Evolutionary conservation across 495 filamentous ascomycete genomes (phyloP).

Genomic region (Penicillium maclennaniae): DNA sequence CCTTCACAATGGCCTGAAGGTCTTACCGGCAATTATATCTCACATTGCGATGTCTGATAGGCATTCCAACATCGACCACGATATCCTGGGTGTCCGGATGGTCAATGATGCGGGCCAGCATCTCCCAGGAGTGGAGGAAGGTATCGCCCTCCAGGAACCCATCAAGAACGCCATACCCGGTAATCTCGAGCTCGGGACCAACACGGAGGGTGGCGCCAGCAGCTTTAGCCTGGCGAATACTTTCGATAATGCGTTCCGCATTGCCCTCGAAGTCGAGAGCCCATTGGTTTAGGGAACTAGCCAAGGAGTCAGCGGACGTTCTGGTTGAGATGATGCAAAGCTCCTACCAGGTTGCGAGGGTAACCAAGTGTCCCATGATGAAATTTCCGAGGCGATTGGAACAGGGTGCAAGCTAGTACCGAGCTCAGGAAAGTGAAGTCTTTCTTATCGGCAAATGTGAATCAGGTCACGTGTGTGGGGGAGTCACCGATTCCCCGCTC

Average conservation of each 20-base stretch:
- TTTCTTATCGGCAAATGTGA: constrained; percentile 2
- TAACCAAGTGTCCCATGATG: constrained; percentile 41
- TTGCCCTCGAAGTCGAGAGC: constrained; percentile 80
- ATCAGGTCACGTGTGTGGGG: constrained; percentile 42
- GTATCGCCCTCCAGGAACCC: constrained; percentile 37
- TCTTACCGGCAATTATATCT: constrained; percentile 65
- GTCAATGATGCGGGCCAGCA: constrained; percentile 52
- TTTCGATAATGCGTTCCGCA: constrained; percentile 67
- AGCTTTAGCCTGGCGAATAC: constrained; percentile 66
- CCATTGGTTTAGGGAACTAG: constrained; percentile 51
- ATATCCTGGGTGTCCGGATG: constrained; percentile 69
- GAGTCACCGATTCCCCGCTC: constrained; percentile 28
- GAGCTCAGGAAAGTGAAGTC: background rate
- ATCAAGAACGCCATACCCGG: constrained; percentile 58
- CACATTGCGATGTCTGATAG: constrained; percentile 58
- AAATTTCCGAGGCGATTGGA: background rate
- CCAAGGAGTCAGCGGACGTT: constrained; percentile 8
- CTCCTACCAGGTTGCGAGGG: constrained; percentile 38
- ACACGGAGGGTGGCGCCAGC: constrained; percentile 68
- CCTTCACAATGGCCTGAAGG: background rate
- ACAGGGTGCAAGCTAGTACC: background rate
- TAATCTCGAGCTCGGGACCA: constrained; percentile 70
- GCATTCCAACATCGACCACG: constrained; percentile 74
- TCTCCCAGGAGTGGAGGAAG: constrained; percentile 70
- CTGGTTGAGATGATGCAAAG: background rate